phyloP scores from a whole-genome alignment of 495 filamentous ascomycete genomes.

The Xylaria curta region DNA sequence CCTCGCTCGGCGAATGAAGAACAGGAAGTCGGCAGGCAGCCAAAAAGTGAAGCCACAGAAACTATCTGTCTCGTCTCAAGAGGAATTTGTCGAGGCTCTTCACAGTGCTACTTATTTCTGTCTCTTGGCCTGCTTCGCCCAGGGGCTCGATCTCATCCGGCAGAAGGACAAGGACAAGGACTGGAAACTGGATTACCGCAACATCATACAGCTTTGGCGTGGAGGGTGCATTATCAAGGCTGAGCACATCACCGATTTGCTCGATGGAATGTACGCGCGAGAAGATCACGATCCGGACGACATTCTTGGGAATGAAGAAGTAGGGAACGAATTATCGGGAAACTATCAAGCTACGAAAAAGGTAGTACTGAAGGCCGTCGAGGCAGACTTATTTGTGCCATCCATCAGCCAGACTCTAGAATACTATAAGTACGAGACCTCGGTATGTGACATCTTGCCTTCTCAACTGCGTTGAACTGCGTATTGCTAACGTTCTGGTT shows the following conservation, averaged over 20 bases:
- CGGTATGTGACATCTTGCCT: constrained; percentile 30
- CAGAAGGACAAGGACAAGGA: constrained; percentile 64
- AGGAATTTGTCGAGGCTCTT: constrained; percentile 66
- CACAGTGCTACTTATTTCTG: constrained; percentile 66
- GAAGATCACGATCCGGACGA: constrained; percentile 36
- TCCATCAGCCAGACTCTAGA: constrained; percentile 69
- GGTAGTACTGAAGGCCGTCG: constrained; percentile 61
- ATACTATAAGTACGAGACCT: constrained; percentile 70
- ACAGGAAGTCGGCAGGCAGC: constrained; percentile 14
- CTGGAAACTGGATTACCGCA: constrained; percentile 67
- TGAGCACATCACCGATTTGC: constrained; percentile 68
- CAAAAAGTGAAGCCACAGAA: neutral
- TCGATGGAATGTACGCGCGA: constrained; percentile 49
- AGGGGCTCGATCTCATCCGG: constrained; percentile 72
- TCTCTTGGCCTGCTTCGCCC: constrained; percentile 68
- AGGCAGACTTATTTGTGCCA: constrained; percentile 69
- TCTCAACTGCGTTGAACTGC: neutral
- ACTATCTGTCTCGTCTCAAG: constrained; percentile 5
- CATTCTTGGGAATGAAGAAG: constrained; percentile 54
- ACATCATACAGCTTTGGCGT: constrained; percentile 73
- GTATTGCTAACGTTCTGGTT: neutral
- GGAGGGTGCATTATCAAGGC: constrained; percentile 77
- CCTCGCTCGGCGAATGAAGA: constrained; percentile 57
- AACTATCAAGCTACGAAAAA: constrained; percentile 61
- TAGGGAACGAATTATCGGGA: constrained; percentile 61